Percentiles rank a stretch among this genome's conserved stretches.
Conservation (phyloP, 352 stramenopile genomes). For the Phytophthora pisi region DNA sequence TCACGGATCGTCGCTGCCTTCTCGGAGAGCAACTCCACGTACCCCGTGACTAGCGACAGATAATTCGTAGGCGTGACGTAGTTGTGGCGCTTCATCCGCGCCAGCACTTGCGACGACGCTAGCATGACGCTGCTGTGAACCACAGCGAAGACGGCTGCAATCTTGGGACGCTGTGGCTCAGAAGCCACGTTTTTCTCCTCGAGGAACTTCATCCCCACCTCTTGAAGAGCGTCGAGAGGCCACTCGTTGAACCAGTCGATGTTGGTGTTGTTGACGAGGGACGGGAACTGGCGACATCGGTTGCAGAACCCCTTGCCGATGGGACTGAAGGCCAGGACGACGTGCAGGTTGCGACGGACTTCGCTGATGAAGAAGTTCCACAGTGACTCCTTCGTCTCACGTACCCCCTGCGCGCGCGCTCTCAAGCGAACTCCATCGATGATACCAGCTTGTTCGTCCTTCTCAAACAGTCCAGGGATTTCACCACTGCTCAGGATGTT, state of each 20-base stretch:
- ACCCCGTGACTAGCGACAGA: conserved; percentile 92
- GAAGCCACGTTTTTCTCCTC: conserved; percentile 84
- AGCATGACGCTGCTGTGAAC: conserved; percentile 90
- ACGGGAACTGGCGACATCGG: conserved; percentile 90
- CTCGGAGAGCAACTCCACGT: conserved; percentile 82
- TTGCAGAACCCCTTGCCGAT: conserved; percentile 90
- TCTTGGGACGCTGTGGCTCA: conserved; percentile 78
- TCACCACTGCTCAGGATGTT: conserved; percentile 93
- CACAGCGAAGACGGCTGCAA: conserved; percentile 88
- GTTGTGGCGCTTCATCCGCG: conserved; percentile 93
- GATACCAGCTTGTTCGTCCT: conserved; percentile 89
- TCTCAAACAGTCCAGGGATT: conserved; percentile 92
- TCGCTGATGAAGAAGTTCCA: conserved; percentile 95
- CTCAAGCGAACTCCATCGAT: conserved; percentile 83
- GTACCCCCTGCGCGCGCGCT: conserved; percentile 69
- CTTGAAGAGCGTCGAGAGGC: conserved; percentile 91
- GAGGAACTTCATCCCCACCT: conserved; percentile 94
- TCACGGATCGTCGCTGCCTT: conserved; percentile 78
- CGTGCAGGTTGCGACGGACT: conserved; percentile 90
- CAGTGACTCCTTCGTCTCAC: conserved; percentile 90
- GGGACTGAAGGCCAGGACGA: conserved; percentile 93
- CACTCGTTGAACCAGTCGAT: conserved; percentile 96
- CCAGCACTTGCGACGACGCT: conserved; percentile 82
- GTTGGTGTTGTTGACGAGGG: conserved; percentile 94
- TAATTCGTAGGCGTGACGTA: conserved; percentile 96